Evolutionary conservation across 1,139 yeast species (phyloP).

Genomic region (Zygotorulaspora mrakii): DNA sequence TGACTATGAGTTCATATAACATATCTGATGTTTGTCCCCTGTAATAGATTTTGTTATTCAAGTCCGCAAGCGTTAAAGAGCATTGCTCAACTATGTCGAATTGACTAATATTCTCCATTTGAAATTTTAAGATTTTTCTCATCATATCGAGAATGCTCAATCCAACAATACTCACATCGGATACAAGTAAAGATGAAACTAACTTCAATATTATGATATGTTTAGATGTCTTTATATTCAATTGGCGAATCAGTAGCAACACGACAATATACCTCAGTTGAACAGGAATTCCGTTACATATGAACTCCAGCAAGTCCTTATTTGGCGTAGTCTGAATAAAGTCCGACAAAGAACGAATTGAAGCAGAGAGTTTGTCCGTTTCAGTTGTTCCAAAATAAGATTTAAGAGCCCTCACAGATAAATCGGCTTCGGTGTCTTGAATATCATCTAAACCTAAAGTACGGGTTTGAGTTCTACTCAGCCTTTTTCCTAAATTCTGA

Average conservation of each 20-base stretch:
- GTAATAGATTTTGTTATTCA: conserved; percentile 34
- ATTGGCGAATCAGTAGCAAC: conserved; percentile 40
- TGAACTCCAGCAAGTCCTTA: conserved; percentile 51
- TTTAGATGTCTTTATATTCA: conserved; percentile 30
- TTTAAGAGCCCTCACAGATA: conserved; percentile 44
- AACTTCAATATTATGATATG: conserved; percentile 51
- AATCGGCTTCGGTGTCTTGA: conserved; percentile 30
- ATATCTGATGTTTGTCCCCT: conserved; percentile 37
- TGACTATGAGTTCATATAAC: conserved; percentile 32
- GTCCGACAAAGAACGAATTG: conserved; percentile 45
- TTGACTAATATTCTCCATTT: conserved; percentile 42
- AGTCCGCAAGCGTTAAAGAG: conserved; percentile 29
- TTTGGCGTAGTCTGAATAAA: conserved; percentile 38
- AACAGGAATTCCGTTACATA: conserved; percentile 81
- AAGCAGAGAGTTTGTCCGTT: conserved; percentile 46
- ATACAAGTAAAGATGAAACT: conserved; percentile 65
- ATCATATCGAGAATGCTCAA: conserved; percentile 81
- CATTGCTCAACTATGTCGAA: conserved; percentile 26
- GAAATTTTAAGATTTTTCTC: conserved; percentile 59
- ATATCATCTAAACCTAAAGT: conserved; percentile 26
- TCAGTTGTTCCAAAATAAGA: conserved; percentile 51
- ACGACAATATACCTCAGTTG: conserved; percentile 75
- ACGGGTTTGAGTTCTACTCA: conserved; percentile 34
- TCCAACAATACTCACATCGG: conserved; percentile 83
- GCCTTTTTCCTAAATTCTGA: conserved; percentile 24